Evolutionary conservation across 768 basidiomycete genomes (phyloP).

Genomic region (Mycena crocata): DNA sequence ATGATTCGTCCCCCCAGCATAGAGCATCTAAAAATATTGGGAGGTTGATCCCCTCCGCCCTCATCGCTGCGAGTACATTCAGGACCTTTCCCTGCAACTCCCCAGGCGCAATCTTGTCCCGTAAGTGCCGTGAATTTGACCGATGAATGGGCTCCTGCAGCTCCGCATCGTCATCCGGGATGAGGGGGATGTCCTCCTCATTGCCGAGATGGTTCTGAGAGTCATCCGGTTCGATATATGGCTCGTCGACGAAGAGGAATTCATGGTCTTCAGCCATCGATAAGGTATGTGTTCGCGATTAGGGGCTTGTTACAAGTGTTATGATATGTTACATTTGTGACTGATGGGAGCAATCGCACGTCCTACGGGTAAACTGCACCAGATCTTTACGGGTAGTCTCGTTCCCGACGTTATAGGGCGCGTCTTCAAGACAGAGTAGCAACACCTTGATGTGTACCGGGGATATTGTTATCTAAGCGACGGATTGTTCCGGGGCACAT

Average conservation of each 20-base stretch:
- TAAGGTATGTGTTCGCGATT: too few species aligned
- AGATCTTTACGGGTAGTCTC: too few species aligned
- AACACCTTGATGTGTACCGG: too few species aligned
- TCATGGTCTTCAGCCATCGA: neutral
- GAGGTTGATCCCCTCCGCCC: conserved; percentile 27
- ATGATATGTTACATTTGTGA: too few species aligned
- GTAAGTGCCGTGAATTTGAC: neutral
- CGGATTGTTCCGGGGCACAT: too few species aligned
- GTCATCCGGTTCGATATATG: neutral
- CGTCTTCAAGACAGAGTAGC: too few species aligned
- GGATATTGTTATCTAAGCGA: too few species aligned
- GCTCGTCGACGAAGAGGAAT: neutral
- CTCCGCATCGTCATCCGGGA: neutral
- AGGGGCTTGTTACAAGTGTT: too few species aligned
- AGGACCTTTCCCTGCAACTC: neutral
- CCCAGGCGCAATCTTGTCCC: too few species aligned
- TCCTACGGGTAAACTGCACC: too few species aligned
- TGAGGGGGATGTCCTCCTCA: neutral
- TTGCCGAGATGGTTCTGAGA: neutral
- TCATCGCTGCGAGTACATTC: neutral
- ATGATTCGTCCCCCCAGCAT: conserved; percentile 1
- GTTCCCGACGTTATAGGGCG: too few species aligned
- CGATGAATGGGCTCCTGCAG: neutral
- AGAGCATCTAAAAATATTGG: neutral
- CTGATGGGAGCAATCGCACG: too few species aligned